Base-by-base conservation (phyloP, 1,139 yeast species). In the Suhomyces terraborum region DNA sequence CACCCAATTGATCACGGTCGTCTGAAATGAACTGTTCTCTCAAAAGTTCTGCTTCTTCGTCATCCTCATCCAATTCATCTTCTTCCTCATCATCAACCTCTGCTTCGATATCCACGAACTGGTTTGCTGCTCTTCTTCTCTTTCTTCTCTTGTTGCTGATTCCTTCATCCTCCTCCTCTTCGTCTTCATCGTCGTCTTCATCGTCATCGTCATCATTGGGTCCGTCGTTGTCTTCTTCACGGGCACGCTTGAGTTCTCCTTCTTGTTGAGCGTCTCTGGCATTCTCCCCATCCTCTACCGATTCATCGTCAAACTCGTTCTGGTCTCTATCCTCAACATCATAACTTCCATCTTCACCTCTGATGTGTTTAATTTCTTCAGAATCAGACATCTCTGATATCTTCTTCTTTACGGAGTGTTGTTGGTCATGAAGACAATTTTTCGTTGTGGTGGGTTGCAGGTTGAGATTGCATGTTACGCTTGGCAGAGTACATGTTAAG, bases 81-180 rank as follows among this genome's bases (percentile, higher is more conserved):
- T 93, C 98, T 45, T 93, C 98, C 53, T 93, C 98, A 47, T 93
- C 98, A 62, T 94, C 96, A 44, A 93, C 99, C 62, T 93, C 98
- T 45, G 99, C 99, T 73, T 93, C 98, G 42, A 93, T 95, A 85
- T 93, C 99, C 66, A 93, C 77, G 65, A 93, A 93, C 72, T 87
- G 93, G 64, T 93, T 93, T 55, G 89, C 82, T 38, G 82, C 79
- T 62, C 84, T 80, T 56, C 84, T 74, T 54, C 84, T 73, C 62
- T 82, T 76, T 66, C 84, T 74, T 62, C 80, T 79, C 62, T 73
- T 71, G 25, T 67, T 63, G 42, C 67, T 58, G 3, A 67, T 66
- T 7, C 65, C 64, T 4, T 76, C 87, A 12, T 69, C 88, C 25
- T 75, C 95, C 3, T 75, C 93, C 5, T 75, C 88, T 0, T 64